Evolutionary conservation across 495 filamentous ascomycete genomes (phyloP).

Genomic region (Penicillium daleae): DNA sequence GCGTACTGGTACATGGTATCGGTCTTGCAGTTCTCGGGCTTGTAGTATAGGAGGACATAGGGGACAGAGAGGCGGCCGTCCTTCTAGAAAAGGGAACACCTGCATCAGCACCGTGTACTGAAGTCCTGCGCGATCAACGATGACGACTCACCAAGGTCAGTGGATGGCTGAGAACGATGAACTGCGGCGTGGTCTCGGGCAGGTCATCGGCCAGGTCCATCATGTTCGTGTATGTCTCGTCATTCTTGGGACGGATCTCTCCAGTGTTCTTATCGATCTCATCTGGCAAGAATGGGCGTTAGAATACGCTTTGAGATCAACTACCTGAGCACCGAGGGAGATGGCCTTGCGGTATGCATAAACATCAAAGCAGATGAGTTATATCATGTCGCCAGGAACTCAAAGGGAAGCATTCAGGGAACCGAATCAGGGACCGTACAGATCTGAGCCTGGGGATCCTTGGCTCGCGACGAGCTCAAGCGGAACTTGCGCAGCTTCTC

Average conservation of each 20-base stretch:
- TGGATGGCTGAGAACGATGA: constrained; percentile 87
- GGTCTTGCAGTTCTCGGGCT: constrained; percentile 85
- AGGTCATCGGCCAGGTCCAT: constrained; percentile 82
- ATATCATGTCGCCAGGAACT: neutral
- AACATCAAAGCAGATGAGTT: neutral
- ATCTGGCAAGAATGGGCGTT: constrained; percentile 35
- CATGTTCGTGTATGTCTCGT: constrained; percentile 77
- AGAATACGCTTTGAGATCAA: no score
- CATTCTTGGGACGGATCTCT: constrained; percentile 80
- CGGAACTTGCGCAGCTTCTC: constrained; percentile 91
- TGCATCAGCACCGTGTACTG: constrained; percentile 2
- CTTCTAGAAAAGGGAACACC: constrained; percentile 38
- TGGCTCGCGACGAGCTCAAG: constrained; percentile 84
- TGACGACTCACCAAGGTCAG: constrained; percentile 68
- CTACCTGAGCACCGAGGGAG: no score
- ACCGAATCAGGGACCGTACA: constrained; percentile 63
- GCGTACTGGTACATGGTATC: constrained; percentile 89
- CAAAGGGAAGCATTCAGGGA: no score
- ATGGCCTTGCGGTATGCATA: neutral
- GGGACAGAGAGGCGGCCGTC: constrained; percentile 71
- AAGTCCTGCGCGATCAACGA: neutral
- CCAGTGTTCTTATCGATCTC: constrained; percentile 82
- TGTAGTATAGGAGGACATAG: constrained; percentile 91
- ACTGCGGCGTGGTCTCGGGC: constrained; percentile 89
- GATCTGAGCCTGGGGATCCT: constrained; percentile 85